phyloP scores from a whole-genome alignment of 1,284 basidiomycete species.

The Puccinia horiana region DNA sequence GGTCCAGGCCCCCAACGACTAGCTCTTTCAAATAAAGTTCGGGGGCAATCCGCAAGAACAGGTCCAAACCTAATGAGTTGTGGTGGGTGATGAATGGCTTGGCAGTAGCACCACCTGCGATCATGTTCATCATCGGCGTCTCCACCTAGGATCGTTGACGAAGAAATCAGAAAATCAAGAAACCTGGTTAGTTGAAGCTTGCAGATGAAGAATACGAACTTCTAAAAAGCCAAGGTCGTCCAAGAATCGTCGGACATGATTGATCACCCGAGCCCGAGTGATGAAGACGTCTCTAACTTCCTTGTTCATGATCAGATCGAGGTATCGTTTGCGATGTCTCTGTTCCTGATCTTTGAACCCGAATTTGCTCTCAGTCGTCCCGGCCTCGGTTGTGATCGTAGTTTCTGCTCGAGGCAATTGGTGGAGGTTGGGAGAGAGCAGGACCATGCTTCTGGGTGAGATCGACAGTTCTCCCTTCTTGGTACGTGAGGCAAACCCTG shows the following conservation, averaged over 20 bases:
- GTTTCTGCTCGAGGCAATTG: conserved; percentile 67
- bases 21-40: conserved; percentile 98
- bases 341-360: conserved; percentile 95
- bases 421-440: conserved; percentile 94
- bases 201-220: conserved; percentile 50
- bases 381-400: conserved; percentile 50
- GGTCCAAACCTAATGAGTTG: conserved; percentile 94
- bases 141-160: conserved; percentile 66
- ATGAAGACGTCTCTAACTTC: conserved; percentile 88
- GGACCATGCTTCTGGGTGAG: conserved; percentile 75
- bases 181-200: not conserved
- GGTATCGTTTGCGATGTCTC: conserved; percentile 96
- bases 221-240: conserved; percentile 94
- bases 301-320: conserved; percentile 94
- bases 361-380: conserved; percentile 49
- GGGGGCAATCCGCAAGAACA: conserved; percentile 97
- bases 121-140: conserved; percentile 96
- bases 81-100: conserved; percentile 99
- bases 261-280: conserved; percentile 66
- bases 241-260: conserved; percentile 68
- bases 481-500: conserved; percentile 83
- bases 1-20: conserved; percentile 92
- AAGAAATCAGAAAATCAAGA: not conserved
- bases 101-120: conserved; percentile 94
- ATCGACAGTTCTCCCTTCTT: conserved; percentile 96